Evolutionary conservation across 495 filamentous ascomycete genomes (phyloP).

Genomic region (Lasiosphaeria ovina): DNA sequence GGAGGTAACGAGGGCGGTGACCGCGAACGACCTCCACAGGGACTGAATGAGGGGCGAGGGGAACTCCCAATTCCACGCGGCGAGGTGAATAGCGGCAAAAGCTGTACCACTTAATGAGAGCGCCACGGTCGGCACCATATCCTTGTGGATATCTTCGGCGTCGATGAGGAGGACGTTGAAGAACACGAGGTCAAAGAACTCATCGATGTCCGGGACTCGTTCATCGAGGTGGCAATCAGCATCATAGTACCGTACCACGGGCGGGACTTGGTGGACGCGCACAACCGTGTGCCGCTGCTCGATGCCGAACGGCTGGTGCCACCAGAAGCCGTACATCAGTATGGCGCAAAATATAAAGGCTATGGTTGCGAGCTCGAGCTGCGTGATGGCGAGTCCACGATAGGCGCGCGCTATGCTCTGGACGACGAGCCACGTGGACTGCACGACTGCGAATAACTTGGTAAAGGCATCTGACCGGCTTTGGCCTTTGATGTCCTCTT

Average conservation of each 20-base stretch:
- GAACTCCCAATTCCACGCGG: constrained; percentile 26
- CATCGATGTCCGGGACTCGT: neutral
- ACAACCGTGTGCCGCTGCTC: constrained; percentile 6
- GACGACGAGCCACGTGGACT: constrained; percentile 38
- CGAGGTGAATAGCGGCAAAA: constrained; percentile 26
- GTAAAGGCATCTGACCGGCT: constrained; percentile 29
- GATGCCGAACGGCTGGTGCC: constrained; percentile 37
- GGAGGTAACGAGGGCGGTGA: neutral
- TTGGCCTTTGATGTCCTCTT: constrained; percentile 28
- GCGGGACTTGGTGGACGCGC: neutral
- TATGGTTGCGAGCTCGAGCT: constrained; percentile 38
- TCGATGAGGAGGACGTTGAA: too few species aligned
- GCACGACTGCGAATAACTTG: constrained; percentile 36
- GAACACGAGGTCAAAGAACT: neutral
- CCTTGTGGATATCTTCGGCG: neutral
- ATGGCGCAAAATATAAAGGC: constrained; percentile 34
- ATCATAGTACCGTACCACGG: neutral
- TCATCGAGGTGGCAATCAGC: neutral
- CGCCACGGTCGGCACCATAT: neutral
- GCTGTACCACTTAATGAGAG: constrained; percentile 16
- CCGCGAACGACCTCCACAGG: constrained; percentile 19
- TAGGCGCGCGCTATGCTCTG: constrained; percentile 31
- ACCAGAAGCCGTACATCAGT: constrained; percentile 37
- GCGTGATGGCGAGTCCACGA: constrained; percentile 25
- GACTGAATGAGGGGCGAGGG: constrained; percentile 6